Base-by-base conservation (phyloP, 108 stramenopile species). In the Mayamaea pseudoterrestris region DNA sequence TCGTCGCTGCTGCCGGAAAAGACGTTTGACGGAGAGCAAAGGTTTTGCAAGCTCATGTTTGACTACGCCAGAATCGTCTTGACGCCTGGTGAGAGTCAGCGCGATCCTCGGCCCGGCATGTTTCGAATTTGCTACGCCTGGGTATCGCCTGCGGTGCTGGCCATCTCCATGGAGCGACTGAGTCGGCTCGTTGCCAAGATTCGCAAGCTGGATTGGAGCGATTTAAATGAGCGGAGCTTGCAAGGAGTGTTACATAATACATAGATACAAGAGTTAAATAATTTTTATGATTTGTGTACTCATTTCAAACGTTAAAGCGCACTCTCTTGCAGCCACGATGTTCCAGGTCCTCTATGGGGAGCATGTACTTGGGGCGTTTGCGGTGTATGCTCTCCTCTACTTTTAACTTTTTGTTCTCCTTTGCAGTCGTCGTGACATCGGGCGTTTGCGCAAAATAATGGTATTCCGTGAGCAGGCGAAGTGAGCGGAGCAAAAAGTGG, bases 101-200 rank as follows among this genome's bases (percentile, higher is more conserved):
- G 69, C 14, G 84, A 84, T 53, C 41, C 44, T 20, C 68, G 64
- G 44, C 84, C 87, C 2, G 92, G 92, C 5, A 82, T 80, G 83
- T 93, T 83, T 57, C 74, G 92, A 22, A 71, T 93, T 32, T 93
- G 92, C 56, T 89, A 80, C 53, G 83, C 85, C 7, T 84, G 66
- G 60, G 76, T 85, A 0, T 60, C 57, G 14, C 78, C 76, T 2
- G 80, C 75, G 12, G 74, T 89, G 11, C 50, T 89, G 34, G 54
- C 61, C 30, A 76, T 82, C 30, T 87, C 83, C 1, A 74, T 93
- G 83, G 76, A 83, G 53, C 55, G 89, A 51, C 47, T 90, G 18
- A 80, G 79, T 30, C 60, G 65, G 2, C 36, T 84, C 20, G 76
- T 90, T 25, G 73, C 67, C 0, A 81, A 83, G 50, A 65, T 90